Evolutionary conservation across 345 rosid genomes (phyloP).

Genomic region (Stellera chamaejasme): DNA sequence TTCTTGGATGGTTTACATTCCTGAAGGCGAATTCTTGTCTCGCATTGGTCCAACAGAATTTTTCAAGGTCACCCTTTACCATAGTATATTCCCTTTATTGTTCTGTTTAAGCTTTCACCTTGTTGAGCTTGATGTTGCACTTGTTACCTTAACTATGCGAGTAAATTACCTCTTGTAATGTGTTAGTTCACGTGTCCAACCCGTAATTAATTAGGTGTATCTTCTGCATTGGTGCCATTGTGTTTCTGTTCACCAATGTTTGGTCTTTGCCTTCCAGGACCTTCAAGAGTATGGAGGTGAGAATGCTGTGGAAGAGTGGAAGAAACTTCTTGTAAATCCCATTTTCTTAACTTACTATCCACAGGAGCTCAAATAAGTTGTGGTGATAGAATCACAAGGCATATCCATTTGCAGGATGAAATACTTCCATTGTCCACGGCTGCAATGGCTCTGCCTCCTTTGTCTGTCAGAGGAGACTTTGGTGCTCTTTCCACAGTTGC

Average conservation of each 20-base stretch:
- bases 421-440: conserved; percentile 87
- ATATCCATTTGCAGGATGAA: conserved; percentile 49
- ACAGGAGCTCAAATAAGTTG: background rate
- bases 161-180: too few species aligned
- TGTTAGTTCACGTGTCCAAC: background rate
- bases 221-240: background rate
- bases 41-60: conserved; percentile 88
- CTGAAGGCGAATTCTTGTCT: conserved; percentile 90
- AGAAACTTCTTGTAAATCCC: conserved; percentile 67
- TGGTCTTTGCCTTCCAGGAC: conserved; percentile 38
- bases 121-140: background rate
- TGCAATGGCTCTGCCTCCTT: conserved; percentile 89
- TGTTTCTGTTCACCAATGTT: background rate
- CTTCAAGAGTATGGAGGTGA: conserved; percentile 77
- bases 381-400: conserved; percentile 1
- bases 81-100: background rate
- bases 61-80: conserved; percentile 51
- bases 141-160: background rate
- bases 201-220: too few species aligned
- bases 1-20: conserved; percentile 95
- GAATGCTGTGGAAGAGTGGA: conserved; percentile 75
- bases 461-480: conserved; percentile 77
- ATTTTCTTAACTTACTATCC: background rate
- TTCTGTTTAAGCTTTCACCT: background rate
- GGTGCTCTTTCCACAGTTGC: conserved; percentile 89